These are phyloP conservation scores for Glebionis coronaria DNA, from an alignment of 129 eudicot species.

Conservation along the genomic window DNA sequence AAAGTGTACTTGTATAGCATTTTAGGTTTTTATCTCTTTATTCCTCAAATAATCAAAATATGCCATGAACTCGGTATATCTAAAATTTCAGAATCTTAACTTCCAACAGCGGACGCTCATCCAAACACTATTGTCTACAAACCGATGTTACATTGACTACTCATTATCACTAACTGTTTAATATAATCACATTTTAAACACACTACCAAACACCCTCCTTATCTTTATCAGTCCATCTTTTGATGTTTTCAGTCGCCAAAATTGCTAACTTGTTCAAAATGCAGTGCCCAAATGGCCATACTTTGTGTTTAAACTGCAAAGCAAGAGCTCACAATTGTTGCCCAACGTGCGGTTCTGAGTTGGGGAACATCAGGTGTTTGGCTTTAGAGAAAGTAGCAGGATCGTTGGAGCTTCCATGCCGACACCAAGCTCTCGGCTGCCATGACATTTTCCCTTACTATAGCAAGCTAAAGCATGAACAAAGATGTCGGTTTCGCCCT, in stretches of 20 bases:
- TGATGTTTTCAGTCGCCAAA: not conserved
- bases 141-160: too few relatives aligned
- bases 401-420: slow-evolving; percentile 43
- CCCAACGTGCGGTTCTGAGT: slow-evolving; percentile 38
- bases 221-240: not conserved
- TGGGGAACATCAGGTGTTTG: slow-evolving; percentile 48
- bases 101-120: not conserved
- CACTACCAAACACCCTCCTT: not conserved
- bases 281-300: slow-evolving; percentile 55
- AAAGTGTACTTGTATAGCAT: not conserved
- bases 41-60: not conserved
- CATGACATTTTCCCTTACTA: slow-evolving; percentile 40
- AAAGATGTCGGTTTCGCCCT: slow-evolving; percentile 38
- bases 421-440: slow-evolving; percentile 36
- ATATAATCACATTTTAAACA: not conserved
- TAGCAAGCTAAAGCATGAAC: slow-evolving; percentile 37
- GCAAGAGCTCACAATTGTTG: slow-evolving; percentile 34
- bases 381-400: slow-evolving; percentile 44
- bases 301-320: slow-evolving; percentile 42
- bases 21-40: not conserved
- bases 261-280: not conserved
- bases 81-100: too few relatives aligned
- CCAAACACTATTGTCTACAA: not conserved
- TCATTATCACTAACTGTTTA: not conserved
- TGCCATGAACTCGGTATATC: not conserved